Percentiles rank a stretch among this genome's conserved stretches.
phyloP scores from a whole-genome alignment of 495 filamentous ascomycete genomes.

The Lineolata rhizophorae region DNA sequence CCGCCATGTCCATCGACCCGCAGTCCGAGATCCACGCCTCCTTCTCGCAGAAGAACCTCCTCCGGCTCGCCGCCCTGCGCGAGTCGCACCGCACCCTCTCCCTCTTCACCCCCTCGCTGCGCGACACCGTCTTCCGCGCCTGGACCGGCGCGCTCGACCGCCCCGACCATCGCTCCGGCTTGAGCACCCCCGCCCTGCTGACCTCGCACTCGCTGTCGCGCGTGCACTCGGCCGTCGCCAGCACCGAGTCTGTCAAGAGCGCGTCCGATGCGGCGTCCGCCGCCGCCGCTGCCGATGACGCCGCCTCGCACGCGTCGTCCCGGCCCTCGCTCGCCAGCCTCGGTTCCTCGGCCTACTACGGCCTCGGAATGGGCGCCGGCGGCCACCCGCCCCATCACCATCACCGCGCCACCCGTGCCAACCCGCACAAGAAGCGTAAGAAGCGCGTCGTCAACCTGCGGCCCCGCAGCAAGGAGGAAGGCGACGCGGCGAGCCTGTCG shows the following conservation, averaged over 20 bases:
- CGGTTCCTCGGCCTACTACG: constrained; percentile 25
- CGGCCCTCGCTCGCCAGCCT: constrained; percentile 23
- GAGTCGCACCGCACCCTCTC: constrained; percentile 74
- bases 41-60: constrained; percentile 78
- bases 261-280: constrained; percentile 19
- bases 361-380: constrained; percentile 40
- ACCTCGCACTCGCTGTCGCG: constrained; percentile 13
- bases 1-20: constrained; percentile 51
- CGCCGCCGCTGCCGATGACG: no score
- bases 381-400: no score
- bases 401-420: no score
- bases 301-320: no score
- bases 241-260: constrained; percentile 19
- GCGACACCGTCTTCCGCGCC: constrained; percentile 71
- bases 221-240: constrained; percentile 16
- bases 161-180: constrained; percentile 31
- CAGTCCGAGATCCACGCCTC: constrained; percentile 56
- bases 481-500: constrained; percentile 7
- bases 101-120: constrained; percentile 62
- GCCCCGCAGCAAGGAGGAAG: constrained; percentile 26
- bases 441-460: constrained; percentile 84
- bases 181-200: constrained; percentile 14
- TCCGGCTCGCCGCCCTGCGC: constrained; percentile 51
- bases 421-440: no score
- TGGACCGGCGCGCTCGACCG: constrained; percentile 70